phyloP scores from a whole-genome alignment of 768 basidiomycete species.

The Sarcomyxa edulis region DNA sequence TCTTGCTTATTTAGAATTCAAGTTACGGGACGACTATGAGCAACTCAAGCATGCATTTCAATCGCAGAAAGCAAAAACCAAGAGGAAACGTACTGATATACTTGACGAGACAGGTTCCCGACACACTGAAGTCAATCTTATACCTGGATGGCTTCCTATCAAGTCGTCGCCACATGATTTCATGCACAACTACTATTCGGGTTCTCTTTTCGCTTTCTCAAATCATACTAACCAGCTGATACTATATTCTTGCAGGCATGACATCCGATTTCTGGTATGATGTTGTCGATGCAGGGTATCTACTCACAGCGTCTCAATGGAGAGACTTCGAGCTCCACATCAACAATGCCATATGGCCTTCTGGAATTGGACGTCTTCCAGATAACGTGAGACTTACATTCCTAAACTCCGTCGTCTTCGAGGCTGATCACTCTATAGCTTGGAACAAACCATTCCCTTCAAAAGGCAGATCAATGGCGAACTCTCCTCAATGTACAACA shows the following conservation, averaged over 20 bases:
- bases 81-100: conserved; percentile 13
- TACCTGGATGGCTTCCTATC: conserved; percentile 22
- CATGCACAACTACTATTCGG: conserved; percentile 26
- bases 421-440: conserved; percentile 13
- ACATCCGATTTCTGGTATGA: conserved; percentile 16
- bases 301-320: conserved; percentile 19
- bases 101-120: conserved; percentile 15
- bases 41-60: conserved; percentile 11
- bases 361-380: conserved; percentile 22
- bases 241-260: conserved; percentile 7
- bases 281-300: conserved; percentile 17
- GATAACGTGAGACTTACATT: conserved; percentile 21
- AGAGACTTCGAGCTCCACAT: too few species aligned
- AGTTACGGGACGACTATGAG: conserved; percentile 11
- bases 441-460: conserved; percentile 23
- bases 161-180: conserved; percentile 20
- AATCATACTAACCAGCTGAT: background rate
- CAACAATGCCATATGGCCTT: too few species aligned
- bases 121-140: conserved; percentile 16
- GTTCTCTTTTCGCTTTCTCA: background rate
- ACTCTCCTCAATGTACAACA: conserved; percentile 17
- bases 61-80: conserved; percentile 5
- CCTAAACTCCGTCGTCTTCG: conserved; percentile 1
- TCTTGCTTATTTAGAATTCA: conserved; percentile 2
- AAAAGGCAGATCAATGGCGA: conserved; percentile 28